Percentiles rank a stretch among this genome's conserved stretches.
These are phyloP conservation scores for Penicillium waksmanii DNA, from an alignment of 495 filamentous ascomycete genomes.

Conservation along the genomic window DNA sequence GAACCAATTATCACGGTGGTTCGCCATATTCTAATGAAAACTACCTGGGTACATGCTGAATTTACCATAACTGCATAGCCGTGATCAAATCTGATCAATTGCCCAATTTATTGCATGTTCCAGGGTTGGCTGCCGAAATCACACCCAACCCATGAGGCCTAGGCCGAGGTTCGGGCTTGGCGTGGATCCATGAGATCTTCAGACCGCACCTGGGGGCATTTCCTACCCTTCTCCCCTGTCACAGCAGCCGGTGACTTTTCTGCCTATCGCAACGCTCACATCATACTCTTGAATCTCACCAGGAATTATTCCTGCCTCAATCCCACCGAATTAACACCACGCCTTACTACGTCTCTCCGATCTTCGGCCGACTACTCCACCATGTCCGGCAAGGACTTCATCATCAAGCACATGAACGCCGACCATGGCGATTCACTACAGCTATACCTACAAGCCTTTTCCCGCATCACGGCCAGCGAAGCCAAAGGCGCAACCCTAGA, in stretches of 20 bases:
- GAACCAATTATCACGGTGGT: too few relatives aligned
- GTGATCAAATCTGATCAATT: too few relatives aligned
- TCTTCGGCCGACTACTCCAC: background rate
- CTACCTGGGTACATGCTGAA: too few relatives aligned
- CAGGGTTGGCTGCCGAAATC: background rate
- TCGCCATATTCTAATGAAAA: too few relatives aligned
- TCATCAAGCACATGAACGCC: slow-evolving; percentile 79
- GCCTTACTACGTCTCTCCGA: background rate
- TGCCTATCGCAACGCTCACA: background rate
- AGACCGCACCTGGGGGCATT: background rate
- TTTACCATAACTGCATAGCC: too few relatives aligned
- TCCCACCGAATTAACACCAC: background rate
- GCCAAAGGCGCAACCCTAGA: slow-evolving; percentile 57
- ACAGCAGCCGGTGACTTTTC: background rate
- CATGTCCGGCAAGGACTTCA: slow-evolving; percentile 58
- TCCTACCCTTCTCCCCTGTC: background rate
- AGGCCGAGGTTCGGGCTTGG: slow-evolving; percentile 27
- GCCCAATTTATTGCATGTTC: too few relatives aligned
- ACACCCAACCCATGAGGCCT: slow-evolving; percentile 1
- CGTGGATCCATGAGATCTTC: slow-evolving; percentile 4
- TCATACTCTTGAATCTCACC: background rate
- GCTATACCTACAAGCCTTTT: slow-evolving; percentile 68
- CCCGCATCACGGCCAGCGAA: slow-evolving; percentile 47
- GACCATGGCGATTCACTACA: slow-evolving; percentile 70
- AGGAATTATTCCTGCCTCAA: background rate